A percentile compares a stretch with the other conserved stretches of the same genome.
Conservation (phyloP, 495 filamentous ascomycete species). For the Penicillium coprophilum region DNA sequence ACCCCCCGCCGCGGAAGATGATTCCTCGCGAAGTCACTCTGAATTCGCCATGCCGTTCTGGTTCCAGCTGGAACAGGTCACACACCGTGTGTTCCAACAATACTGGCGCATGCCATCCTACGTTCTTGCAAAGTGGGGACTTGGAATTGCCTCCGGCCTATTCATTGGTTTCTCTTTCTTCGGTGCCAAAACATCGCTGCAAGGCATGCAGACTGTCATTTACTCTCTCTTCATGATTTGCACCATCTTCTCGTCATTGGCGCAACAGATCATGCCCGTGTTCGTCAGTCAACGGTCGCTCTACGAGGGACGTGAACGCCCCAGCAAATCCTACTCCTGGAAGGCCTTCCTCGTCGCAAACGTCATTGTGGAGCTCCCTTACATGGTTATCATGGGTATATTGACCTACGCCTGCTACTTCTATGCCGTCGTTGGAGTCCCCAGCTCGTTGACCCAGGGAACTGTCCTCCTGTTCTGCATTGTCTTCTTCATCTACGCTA, state of each 20-base stretch:
- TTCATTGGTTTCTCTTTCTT: constrained; percentile 65
- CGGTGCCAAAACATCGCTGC: constrained; percentile 40
- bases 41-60: constrained; percentile 53
- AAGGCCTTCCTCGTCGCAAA: constrained; percentile 63
- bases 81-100: constrained; percentile 45
- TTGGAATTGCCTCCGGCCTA: constrained; percentile 49
- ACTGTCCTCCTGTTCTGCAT: constrained; percentile 53
- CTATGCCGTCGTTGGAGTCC: constrained; percentile 44
- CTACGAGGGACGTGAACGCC: constrained; percentile 67
- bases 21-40: constrained; percentile 13
- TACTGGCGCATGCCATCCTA: constrained; percentile 58
- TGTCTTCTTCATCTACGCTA: constrained; percentile 50
- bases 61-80: constrained; percentile 48
- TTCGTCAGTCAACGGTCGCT: constrained; percentile 63
- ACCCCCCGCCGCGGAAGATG: constrained; percentile 29
- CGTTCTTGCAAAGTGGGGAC: constrained; percentile 32
- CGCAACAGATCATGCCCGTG: constrained; percentile 63
- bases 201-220: constrained; percentile 53
- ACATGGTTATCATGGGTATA: constrained; percentile 43
- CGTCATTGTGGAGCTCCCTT: constrained; percentile 57
- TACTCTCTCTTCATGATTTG: constrained; percentile 64
- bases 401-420: constrained; percentile 51
- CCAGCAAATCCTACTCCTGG: constrained; percentile 70
- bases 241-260: constrained; percentile 53
- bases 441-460: constrained; percentile 44